Percentiles rank a stretch among this genome's conserved stretches.
phyloP scores from a whole-genome alignment of 2,329 filamentous ascomycete genomes.

The Allantophomopsis lycopodina region DNA sequence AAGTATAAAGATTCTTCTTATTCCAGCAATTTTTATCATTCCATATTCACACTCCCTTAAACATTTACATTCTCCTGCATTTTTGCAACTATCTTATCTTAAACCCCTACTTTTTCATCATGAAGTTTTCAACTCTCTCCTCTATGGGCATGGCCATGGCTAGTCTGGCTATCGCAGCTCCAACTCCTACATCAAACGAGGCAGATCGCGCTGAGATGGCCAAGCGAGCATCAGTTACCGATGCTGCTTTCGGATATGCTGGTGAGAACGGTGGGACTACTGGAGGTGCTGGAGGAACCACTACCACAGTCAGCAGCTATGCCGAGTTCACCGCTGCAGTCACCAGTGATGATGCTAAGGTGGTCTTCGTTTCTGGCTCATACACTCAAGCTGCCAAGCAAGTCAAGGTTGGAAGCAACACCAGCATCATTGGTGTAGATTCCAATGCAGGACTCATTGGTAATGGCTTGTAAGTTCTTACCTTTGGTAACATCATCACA shows the following conservation, averaged over 20 bases:
- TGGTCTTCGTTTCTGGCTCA: slow-evolving; percentile 30
- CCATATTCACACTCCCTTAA: too few relatives aligned
- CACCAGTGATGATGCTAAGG: slow-evolving; percentile 26
- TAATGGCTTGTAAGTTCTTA: slow-evolving; percentile 15
- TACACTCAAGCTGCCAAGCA: slow-evolving; percentile 26
- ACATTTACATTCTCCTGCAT: too few relatives aligned
- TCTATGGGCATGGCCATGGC: slow-evolving; percentile 33
- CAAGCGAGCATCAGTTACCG: slow-evolving; percentile 27
- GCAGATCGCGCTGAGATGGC: slow-evolving; percentile 20
- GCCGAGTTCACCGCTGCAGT: slow-evolving; percentile 34
- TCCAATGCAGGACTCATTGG: slow-evolving; percentile 13
- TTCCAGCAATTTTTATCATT: too few relatives aligned
- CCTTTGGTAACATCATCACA: slow-evolving; percentile 2
- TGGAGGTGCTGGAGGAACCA: slow-evolving; percentile 38
- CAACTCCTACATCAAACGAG: slow-evolving; percentile 30
- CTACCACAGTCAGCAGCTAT: slow-evolving; percentile 37
- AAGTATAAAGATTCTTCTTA: too few relatives aligned
- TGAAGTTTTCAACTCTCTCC: slow-evolving; percentile 33
- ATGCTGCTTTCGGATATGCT: slow-evolving; percentile 24
- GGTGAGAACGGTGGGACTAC: slow-evolving; percentile 34
- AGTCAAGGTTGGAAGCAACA: slow-evolving; percentile 32
- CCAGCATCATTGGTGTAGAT: slow-evolving; percentile 31
- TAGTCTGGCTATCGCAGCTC: slow-evolving; percentile 29
- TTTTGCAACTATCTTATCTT: too few relatives aligned
- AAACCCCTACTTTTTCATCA: slow-evolving; percentile 18